These are phyloP conservation scores for Fusarium napiforme DNA, from an alignment of 2,329 filamentous ascomycete species.

Conservation along the genomic window DNA sequence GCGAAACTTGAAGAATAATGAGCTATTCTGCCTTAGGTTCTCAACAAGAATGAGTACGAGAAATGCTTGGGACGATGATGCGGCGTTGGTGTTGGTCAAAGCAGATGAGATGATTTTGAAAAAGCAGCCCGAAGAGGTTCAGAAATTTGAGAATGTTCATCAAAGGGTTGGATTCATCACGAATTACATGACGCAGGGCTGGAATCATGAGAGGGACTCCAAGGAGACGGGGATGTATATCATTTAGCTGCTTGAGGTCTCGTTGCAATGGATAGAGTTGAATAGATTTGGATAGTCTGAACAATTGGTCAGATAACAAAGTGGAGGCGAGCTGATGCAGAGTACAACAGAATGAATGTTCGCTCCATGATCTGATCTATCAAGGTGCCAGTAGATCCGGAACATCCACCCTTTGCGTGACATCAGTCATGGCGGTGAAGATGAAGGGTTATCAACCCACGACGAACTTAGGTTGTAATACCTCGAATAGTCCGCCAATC, in stretches of 20 bases:
- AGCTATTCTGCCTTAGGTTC: slow-evolving; percentile 27
- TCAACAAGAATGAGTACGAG: slow-evolving; percentile 5
- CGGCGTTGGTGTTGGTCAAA: slow-evolving; percentile 30
- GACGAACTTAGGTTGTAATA: not conserved
- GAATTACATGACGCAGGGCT: slow-evolving; percentile 25
- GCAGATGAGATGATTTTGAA: slow-evolving; percentile 3
- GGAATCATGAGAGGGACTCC: slow-evolving; percentile 26
- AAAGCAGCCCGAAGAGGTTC: slow-evolving; percentile 27
- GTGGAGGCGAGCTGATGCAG: fast-evolving
- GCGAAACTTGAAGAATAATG: not conserved
- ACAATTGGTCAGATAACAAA: not conserved
- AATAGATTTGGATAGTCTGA: no score
- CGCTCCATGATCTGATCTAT: not conserved
- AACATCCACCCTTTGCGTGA: not conserved
- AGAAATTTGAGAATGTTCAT: slow-evolving; percentile 24
- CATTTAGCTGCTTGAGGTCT: slow-evolving; percentile 2
- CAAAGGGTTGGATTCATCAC: slow-evolving; percentile 33
- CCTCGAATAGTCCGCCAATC: not conserved
- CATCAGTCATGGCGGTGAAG: not conserved
- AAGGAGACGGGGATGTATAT: slow-evolving; percentile 25
- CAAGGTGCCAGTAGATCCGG: not conserved
- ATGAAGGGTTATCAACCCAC: not conserved
- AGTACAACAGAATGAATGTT: not conserved
- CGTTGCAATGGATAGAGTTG: fast-evolving
- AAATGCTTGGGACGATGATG: slow-evolving; percentile 31